Conservation (phyloP, 768 basidiomycete genomes). For the Neoboletus subvelutipes region DNA sequence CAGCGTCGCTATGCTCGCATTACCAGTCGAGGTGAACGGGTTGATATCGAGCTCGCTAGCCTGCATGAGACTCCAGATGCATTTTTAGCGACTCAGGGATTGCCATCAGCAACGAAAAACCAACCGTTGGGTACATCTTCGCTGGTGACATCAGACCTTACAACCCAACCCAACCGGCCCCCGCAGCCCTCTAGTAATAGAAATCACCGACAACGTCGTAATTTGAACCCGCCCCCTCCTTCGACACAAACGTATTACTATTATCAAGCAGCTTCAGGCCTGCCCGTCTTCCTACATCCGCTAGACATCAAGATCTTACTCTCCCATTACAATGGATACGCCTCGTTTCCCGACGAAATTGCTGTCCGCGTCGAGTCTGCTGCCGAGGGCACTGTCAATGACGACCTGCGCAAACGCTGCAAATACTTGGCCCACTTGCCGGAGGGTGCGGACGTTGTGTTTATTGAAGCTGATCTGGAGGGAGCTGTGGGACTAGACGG, state of each 20-base stretch:
- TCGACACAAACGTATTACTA: slow-evolving; percentile 92
- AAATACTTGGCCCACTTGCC: slow-evolving; percentile 94
- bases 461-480: slow-evolving; percentile 84
- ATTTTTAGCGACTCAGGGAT: slow-evolving; percentile 48
- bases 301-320: slow-evolving; percentile 93
- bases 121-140: slow-evolving; percentile 3
- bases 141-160: slow-evolving; percentile 5
- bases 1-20: slow-evolving; percentile 37
- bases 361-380: slow-evolving; percentile 76
- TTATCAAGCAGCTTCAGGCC: slow-evolving; percentile 91
- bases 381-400: slow-evolving; percentile 80
- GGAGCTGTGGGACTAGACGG: slow-evolving; percentile 75
- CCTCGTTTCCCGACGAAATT: slow-evolving; percentile 82
- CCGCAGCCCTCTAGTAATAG: slow-evolving; percentile 33
- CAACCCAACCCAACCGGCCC: slow-evolving; percentile 6
- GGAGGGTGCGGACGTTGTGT: slow-evolving; percentile 89
- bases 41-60: slow-evolving; percentile 12
- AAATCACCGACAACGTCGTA: slow-evolving; percentile 61
- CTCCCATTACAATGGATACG: slow-evolving; percentile 77
- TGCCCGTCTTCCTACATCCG: slow-evolving; percentile 91
- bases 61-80: slow-evolving; percentile 54
- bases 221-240: slow-evolving; percentile 83
- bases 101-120: slow-evolving; percentile 10
- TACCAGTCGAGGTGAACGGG: slow-evolving; percentile 22
- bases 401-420: slow-evolving; percentile 91